These are phyloP conservation scores for Symbiodinium pilosum DNA, from an alignment of 73 alveolate species.

Conservation along the genomic window DNA sequence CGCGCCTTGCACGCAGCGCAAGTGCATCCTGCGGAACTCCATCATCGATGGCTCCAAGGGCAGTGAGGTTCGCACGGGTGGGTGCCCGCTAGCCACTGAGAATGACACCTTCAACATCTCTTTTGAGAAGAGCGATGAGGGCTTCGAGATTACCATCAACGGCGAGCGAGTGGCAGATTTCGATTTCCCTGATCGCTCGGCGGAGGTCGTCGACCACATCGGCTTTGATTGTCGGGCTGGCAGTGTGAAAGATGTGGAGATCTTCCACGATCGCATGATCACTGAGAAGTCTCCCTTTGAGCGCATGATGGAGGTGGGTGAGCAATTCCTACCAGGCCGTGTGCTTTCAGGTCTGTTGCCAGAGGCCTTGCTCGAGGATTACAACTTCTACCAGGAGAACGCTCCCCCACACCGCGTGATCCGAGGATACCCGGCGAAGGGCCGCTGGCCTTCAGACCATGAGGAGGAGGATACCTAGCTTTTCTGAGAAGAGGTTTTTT, in stretches of 20 bases:
- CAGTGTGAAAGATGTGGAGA: slow-evolving; percentile 49
- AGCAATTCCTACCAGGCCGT: slow-evolving; percentile 73
- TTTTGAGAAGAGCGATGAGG: slow-evolving; percentile 72
- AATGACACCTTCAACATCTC: slow-evolving; percentile 22
- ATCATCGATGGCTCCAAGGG: slow-evolving; percentile 54
- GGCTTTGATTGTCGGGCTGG: slow-evolving; percentile 89
- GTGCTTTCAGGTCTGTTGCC: slow-evolving; percentile 57
- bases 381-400: slow-evolving; percentile 30
- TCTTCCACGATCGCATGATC: slow-evolving; percentile 85
- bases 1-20: slow-evolving; percentile 94
- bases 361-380: slow-evolving; percentile 29
- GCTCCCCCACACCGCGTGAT: slow-evolving; percentile 88
- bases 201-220: slow-evolving; percentile 59
- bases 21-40: slow-evolving; percentile 91
- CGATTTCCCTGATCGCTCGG: slow-evolving; percentile 94
- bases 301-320: slow-evolving; percentile 92
- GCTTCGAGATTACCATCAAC: slow-evolving; percentile 61
- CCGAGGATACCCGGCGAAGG: slow-evolving; percentile 92
- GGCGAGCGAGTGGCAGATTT: slow-evolving; percentile 85
- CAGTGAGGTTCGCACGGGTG: slow-evolving; percentile 63
- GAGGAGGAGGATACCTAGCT: no score
- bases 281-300: slow-evolving; percentile 85
- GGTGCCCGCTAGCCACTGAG: slow-evolving; percentile 75
- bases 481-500: no score
- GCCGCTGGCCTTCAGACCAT: slow-evolving; percentile 80